A percentile compares a stretch with the other conserved stretches of the same genome.
These are phyloP conservation scores for Bretziella fagacearum DNA, from an alignment of 2,329 filamentous ascomycete genomes.

Conservation along the genomic window DNA sequence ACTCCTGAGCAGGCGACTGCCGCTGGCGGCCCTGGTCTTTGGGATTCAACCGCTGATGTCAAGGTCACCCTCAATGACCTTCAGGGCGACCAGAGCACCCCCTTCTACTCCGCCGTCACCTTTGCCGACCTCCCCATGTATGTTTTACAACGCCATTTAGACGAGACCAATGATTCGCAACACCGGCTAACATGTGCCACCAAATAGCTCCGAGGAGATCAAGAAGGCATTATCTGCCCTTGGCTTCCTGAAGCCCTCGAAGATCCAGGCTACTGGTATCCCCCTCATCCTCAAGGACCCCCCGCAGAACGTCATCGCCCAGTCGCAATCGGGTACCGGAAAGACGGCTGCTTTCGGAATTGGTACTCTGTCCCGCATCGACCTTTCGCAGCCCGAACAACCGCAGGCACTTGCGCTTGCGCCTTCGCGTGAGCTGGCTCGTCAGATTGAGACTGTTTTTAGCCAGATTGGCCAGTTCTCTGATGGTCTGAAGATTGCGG, in stretches of 20 bases:
- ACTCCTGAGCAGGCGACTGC: conserved; percentile 23
- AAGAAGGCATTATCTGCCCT: conserved; percentile 62
- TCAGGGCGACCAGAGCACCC: conserved; percentile 71
- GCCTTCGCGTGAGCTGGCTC: conserved; percentile 83
- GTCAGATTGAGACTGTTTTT: conserved; percentile 81
- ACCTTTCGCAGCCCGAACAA: conserved; percentile 47
- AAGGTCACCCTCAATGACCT: conserved; percentile 84
- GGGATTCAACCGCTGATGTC: conserved; percentile 70
- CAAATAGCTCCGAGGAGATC: conserved; percentile 32
- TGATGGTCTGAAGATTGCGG: conserved; percentile 54
- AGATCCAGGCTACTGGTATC: conserved; percentile 90
- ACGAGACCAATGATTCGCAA: neutral
- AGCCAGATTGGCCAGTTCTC: conserved; percentile 72
- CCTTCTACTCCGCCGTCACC: conserved; percentile 65
- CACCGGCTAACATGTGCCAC: conserved; percentile 8
- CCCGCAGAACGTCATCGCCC: conserved; percentile 86
- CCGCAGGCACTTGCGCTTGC: conserved; percentile 83
- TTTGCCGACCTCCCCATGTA: conserved; percentile 81
- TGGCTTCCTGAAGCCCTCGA: conserved; percentile 88
- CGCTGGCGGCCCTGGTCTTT: conserved; percentile 34
- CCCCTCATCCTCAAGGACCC: conserved; percentile 76
- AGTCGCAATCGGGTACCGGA: conserved; percentile 97
- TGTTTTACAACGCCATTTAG: conserved; percentile 16
- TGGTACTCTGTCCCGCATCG: conserved; percentile 74
- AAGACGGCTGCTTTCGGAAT: conserved; percentile 96